These are phyloP conservation scores for Monilinia vaccinii-corymbosi DNA, from an alignment of 2,329 filamentous ascomycete genomes.

Conservation along the genomic window DNA sequence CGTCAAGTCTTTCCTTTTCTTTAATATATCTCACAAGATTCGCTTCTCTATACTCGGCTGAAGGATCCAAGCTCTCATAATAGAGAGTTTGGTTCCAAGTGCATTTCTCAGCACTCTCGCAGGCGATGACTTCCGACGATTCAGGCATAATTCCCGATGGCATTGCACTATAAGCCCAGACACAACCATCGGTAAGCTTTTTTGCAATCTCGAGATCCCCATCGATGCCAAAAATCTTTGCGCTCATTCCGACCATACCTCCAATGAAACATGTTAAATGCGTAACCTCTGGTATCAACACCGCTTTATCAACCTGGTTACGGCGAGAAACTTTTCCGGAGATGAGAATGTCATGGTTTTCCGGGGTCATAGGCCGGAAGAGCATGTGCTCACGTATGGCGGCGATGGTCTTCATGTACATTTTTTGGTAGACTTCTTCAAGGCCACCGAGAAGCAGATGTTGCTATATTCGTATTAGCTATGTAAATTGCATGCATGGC, in stretches of 20 bases:
- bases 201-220: constrained; percentile 54
- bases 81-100: constrained; percentile 28
- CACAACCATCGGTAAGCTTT: constrained; percentile 58
- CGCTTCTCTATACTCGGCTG: constrained; percentile 34
- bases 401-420: constrained; percentile 62
- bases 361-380: constrained; percentile 65
- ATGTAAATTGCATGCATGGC: neutral
- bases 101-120: constrained; percentile 29
- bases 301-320: constrained; percentile 37
- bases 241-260: constrained; percentile 59
- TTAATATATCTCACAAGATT: constrained; percentile 35
- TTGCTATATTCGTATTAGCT: constrained; percentile 36
- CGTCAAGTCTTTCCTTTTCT: constrained; percentile 33
- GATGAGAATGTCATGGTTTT: constrained; percentile 62
- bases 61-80: constrained; percentile 29
- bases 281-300: constrained; percentile 31
- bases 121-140: constrained; percentile 39
- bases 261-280: constrained; percentile 62
- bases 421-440: constrained; percentile 59
- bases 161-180: constrained; percentile 58
- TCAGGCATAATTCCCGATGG: constrained; percentile 59
- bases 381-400: constrained; percentile 65
- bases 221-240: constrained; percentile 49
- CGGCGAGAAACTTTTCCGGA: constrained; percentile 51
- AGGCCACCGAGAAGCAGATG: constrained; percentile 69